These are phyloP conservation scores for Neurospora hispaniola DNA, from an alignment of 495 filamentous ascomycete species.

Conservation along the genomic window DNA sequence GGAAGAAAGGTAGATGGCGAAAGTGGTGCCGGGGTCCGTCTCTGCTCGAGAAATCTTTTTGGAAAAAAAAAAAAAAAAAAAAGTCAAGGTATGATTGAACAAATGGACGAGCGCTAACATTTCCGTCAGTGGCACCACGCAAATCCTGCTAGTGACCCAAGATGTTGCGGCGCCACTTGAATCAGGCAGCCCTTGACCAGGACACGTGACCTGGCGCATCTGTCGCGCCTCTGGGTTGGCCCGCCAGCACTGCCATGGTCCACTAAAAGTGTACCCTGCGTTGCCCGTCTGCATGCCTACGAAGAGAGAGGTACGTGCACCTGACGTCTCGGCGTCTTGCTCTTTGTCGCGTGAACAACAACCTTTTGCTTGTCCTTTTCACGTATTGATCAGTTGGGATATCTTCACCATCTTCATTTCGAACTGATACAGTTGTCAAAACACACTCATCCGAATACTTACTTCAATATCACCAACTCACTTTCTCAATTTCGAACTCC, in stretches of 20 bases:
- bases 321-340: background rate
- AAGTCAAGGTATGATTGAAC: background rate
- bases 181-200: background rate
- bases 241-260: slow-evolving; percentile 13
- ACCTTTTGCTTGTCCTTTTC: background rate
- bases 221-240: slow-evolving; percentile 19
- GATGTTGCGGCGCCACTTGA: background rate
- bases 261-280: background rate
- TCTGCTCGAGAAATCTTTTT: slow-evolving; percentile 6
- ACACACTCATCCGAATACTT: background rate
- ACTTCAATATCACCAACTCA: background rate
- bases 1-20: background rate
- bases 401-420: background rate
- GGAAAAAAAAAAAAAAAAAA: background rate
- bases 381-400: fast-evolving
- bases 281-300: background rate
- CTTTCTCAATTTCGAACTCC: background rate
- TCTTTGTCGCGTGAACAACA: background rate
- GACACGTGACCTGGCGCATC: slow-evolving; percentile 20
- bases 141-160: background rate
- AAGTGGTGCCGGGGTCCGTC: slow-evolving; percentile 10
- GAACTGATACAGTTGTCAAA: background rate
- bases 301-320: background rate
- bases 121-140: background rate
- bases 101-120: background rate